phyloP scores from a whole-genome alignment of 805 yeast species.

The Candida patagonica region DNA sequence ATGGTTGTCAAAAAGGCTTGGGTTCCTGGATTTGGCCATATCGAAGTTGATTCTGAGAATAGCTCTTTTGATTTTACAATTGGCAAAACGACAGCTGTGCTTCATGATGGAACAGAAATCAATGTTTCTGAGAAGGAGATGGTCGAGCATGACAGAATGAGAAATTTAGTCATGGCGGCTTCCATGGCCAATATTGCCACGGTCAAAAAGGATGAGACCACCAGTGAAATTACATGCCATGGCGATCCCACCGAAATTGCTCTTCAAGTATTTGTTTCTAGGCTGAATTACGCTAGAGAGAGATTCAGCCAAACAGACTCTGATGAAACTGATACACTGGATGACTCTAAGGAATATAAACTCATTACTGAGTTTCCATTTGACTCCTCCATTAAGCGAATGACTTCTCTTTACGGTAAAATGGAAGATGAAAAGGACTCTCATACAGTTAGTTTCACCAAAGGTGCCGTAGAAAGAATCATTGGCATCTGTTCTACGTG shows the following conservation, averaged over 20 bases:
- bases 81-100: conserved; percentile 40
- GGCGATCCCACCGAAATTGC: conserved; percentile 92
- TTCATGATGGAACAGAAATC: conserved; percentile 13
- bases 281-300: conserved; percentile 35
- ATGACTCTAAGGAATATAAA: conserved; percentile 7
- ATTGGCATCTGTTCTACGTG: conserved; percentile 46
- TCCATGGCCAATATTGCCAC: conserved; percentile 74
- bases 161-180: conserved; percentile 53
- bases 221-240: conserved; percentile 58
- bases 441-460: conserved; percentile 37
- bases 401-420: conserved; percentile 48
- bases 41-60: conserved; percentile 36
- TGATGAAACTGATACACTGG: not conserved
- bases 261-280: conserved; percentile 63
- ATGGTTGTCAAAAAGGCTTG: conserved; percentile 66
- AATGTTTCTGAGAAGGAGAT: conserved; percentile 5
- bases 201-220: conserved; percentile 39
- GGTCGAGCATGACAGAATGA: conserved; percentile 21
- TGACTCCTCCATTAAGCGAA: conserved; percentile 64
- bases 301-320: conserved; percentile 1
- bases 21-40: conserved; percentile 56
- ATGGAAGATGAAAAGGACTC: conserved; percentile 23
- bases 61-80: conserved; percentile 57
- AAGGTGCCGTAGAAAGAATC: conserved; percentile 73
- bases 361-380: conserved; percentile 62